These are phyloP conservation scores for Carex pumila DNA, from an alignment of 176 grass and related monocot species.

Conservation along the genomic window DNA sequence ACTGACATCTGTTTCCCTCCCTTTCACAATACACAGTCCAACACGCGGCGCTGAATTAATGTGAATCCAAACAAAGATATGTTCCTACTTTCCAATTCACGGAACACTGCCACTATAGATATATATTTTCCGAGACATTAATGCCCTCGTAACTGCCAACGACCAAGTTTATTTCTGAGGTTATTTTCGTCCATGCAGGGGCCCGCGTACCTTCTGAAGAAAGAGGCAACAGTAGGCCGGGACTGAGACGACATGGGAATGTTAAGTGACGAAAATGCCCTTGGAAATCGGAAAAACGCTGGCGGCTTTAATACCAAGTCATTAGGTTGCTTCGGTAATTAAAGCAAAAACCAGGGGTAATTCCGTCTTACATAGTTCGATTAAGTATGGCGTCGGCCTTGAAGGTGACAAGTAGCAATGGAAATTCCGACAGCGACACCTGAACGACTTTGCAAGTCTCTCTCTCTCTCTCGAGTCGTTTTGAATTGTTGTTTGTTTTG, in stretches of 20 bases:
- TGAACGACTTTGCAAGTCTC: background rate
- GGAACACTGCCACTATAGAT: background rate
- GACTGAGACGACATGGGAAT: background rate
- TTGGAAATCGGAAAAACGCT: background rate
- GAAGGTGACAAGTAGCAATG: background rate
- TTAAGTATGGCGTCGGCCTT: background rate
- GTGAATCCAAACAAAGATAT: background rate
- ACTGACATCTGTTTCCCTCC: too few species aligned
- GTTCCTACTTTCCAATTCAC: background rate
- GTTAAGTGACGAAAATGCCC: background rate
- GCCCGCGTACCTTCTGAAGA: background rate
- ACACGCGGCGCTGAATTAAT: background rate
- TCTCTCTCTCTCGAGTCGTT: background rate
- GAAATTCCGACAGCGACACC: background rate
- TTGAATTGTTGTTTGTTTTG: background rate
- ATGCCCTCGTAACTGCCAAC: background rate
- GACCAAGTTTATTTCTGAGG: background rate
- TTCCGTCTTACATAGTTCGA: background rate
- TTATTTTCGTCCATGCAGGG: background rate
- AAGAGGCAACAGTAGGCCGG: background rate
- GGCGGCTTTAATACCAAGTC: background rate
- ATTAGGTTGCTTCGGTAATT: constrained; percentile 2
- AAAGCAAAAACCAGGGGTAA: background rate
- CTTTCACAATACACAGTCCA: background rate
- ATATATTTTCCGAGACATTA: background rate